Evolutionary conservation across 1,284 basidiomycete species (phyloP), one percentile per base, ranked within the genome.

Genomic region (Sphaerobolus stellatus): DNA sequence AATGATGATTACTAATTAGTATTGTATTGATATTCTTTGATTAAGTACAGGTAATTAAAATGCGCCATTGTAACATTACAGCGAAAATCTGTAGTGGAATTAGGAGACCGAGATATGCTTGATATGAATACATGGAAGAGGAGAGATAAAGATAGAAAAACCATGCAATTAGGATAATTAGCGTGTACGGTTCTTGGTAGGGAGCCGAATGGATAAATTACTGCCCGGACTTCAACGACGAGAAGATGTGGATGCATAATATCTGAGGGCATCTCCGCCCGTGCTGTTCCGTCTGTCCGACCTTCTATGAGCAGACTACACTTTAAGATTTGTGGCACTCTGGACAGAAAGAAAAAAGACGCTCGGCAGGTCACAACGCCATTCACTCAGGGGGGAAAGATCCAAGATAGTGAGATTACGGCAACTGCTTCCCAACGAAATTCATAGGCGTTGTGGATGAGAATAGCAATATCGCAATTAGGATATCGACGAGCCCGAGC

Each of bases 321-420:
- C 84, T 86, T 67, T 89, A 90, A 62, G 82, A 82, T 68, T 88
- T 89, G 59, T 77, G 75, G 70, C 88, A 90, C 65, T 75, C 82
- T 27, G 75, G 77, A 69, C 88, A 90, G n/a, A n/a, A n/a, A n/a
- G n/a, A n/a, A n/a, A n/a, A n/a, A n/a, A n/a, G n/a, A n/a, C n/a
- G n/a, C n/a, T n/a, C n/a, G n/a, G n/a, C n/a, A n/a, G n/a, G n/a
- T n/a, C n/a, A n/a, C n/a, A n/a, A n/a, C n/a, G n/a, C n/a, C n/a
- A n/a, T n/a, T n/a, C n/a, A n/a, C n/a, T n/a, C n/a, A n/a, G n/a
- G n/a, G n/a, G n/a, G n/a, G n/a, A n/a, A n/a, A n/a, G n/a, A n/a
- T n/a, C n/a, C n/a, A n/a, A n/a, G n/a, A n/a, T n/a, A n/a, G n/a
- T n/a, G n/a, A n/a, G n/a, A n/a, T n/a, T n/a, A n/a, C n/a, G n/a